Percentiles rank a stretch among this genome's conserved stretches.
Evolutionary conservation across 768 basidiomycete genomes (phyloP).

Genomic region (Xerocomellus chrysenteron): DNA sequence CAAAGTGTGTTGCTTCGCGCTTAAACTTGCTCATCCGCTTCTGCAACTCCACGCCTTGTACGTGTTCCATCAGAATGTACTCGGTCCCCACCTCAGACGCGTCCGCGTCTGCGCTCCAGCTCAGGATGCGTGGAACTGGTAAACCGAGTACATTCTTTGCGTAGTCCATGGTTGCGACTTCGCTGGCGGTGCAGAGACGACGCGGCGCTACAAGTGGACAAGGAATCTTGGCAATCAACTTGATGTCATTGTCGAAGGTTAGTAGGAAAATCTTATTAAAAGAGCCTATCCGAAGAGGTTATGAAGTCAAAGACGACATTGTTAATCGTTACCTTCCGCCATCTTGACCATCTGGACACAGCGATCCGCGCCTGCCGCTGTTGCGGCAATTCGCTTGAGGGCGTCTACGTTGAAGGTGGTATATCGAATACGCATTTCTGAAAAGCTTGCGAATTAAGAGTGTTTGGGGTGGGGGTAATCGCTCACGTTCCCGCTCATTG

Average conservation of each 20-base stretch:
- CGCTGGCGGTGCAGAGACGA: slow-evolving; percentile 34
- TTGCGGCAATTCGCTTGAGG: slow-evolving; percentile 15
- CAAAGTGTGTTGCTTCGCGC: slow-evolving; percentile 3
- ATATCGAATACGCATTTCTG: neutral
- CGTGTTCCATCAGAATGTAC: slow-evolving; percentile 37
- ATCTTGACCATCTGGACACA: slow-evolving; percentile 21
- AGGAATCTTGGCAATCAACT: slow-evolving; percentile 18
- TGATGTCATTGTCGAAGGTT: slow-evolving; percentile 9
- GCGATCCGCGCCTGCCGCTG: slow-evolving; percentile 7
- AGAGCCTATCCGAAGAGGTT: neutral
- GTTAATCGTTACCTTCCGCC: slow-evolving; percentile 3
- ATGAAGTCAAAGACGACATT: neutral
- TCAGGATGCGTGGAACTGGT: slow-evolving; percentile 30
- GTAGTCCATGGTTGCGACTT: slow-evolving; percentile 38
- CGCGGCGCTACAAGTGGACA: slow-evolving; percentile 27
- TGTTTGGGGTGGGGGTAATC: no score
- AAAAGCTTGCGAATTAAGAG: neutral
- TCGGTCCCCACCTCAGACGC: slow-evolving; percentile 30
- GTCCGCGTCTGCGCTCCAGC: slow-evolving; percentile 28
- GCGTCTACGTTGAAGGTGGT: slow-evolving; percentile 19
- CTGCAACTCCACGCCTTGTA: slow-evolving; percentile 24
- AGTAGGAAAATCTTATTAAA: slow-evolving; percentile 17
- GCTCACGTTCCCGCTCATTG: slow-evolving; percentile 8
- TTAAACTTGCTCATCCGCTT: slow-evolving; percentile 4
- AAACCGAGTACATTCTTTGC: slow-evolving; percentile 25